Evolutionary conservation across 306 rosid genomes (phyloP).

Genomic region (apple (Malus domestica)): ASM211411v1 NC_041789.1:21762001-21762500

Average conservation of each 20-base stretch:
- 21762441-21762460: background rate
- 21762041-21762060: background rate
- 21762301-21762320: too few species aligned
- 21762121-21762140: background rate
- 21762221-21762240: too few species aligned
- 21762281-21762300: too few species aligned
- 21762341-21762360: too few species aligned
- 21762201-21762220: background rate
- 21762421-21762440: background rate
- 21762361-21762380: too few species aligned
- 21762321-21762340: too few species aligned
- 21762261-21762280: too few species aligned
- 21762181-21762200: too few species aligned
- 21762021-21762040: background rate
- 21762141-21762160: background rate
- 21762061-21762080: background rate
- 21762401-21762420: background rate
- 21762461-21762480: too few species aligned
- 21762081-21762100: background rate
- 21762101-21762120: background rate
- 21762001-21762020: too few species aligned
- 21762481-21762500: too few species aligned
- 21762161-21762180: background rate
- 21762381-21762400: background rate
- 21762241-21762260: too few species aligned